Conservation (phyloP, 805 yeast genomes). For the Candida ipomoeae region DNA sequence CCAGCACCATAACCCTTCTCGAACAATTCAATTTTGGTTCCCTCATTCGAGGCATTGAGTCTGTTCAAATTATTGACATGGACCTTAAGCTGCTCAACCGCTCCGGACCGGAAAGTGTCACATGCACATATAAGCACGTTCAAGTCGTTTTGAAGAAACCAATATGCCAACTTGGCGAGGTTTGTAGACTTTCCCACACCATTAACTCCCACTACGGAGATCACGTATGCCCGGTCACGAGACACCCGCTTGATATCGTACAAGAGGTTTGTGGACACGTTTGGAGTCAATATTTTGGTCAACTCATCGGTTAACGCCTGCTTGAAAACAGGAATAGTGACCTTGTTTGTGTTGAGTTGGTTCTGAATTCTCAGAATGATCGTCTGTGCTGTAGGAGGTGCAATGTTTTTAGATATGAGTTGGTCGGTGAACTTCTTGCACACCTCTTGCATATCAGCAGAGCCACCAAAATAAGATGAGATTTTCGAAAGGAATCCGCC, state of each 20-base stretch:
- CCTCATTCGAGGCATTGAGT: conserved; percentile 47
- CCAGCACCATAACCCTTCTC: conserved; percentile 97
- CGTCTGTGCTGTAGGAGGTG: conserved; percentile 79
- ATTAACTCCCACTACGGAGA: conserved; percentile 95
- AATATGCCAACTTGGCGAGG: conserved; percentile 87
- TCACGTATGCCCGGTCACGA: conserved; percentile 71
- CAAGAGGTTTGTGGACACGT: conserved; percentile 80
- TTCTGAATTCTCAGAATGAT: conserved; percentile 67
- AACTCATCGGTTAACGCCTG: conserved; percentile 60
- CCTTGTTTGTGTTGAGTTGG: conserved; percentile 64
- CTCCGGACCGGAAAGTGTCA: conserved; percentile 97
- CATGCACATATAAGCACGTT: conserved; percentile 91
- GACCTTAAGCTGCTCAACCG: conserved; percentile 94
- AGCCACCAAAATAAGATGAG: conserved; percentile 35
- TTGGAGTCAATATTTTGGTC: conserved; percentile 81
- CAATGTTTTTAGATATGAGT: conserved; percentile 80
- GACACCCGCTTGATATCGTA: conserved; percentile 63
- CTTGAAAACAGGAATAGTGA: conserved; percentile 67
- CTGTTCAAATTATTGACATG: conserved; percentile 82
- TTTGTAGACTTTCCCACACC: conserved; percentile 98
- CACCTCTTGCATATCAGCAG: conserved; percentile 54
- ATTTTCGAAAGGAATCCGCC: conserved; percentile 33
- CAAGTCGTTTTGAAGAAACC: conserved; percentile 88
- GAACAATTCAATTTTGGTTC: conserved; percentile 62
- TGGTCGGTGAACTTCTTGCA: conserved; percentile 67